These are phyloP conservation scores for Ustilago tritici DNA, from an alignment of 1,284 basidiomycete genomes.

Conservation along the genomic window DNA sequence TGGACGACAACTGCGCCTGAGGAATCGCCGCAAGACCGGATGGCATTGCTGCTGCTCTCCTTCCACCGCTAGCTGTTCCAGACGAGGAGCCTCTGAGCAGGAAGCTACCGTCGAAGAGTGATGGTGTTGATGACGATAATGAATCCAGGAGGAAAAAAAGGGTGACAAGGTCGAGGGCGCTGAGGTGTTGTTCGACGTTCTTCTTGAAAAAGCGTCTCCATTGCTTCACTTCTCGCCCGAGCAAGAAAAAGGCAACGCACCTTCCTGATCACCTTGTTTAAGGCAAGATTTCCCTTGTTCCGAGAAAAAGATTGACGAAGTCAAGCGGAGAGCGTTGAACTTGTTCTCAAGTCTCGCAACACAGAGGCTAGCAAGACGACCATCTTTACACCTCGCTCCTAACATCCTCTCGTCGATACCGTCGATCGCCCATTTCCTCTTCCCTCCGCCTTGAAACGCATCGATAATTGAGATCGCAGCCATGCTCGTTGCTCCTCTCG, in stretches of 20 bases:
- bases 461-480: not conserved
- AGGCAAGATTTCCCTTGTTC: conserved; percentile 20
- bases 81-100: not conserved
- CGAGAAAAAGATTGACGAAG: conserved; percentile 31
- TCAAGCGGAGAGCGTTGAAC: not conserved
- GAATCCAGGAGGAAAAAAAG: not conserved
- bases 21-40: conserved; percentile 37
- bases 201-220: not conserved
- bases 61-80: not conserved
- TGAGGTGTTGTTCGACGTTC: conserved; percentile 16
- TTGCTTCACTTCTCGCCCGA: conserved; percentile 28
- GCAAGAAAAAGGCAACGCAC: not conserved
- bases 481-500: conserved; percentile 37
- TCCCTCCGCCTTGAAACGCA: not conserved
- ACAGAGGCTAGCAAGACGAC: not conserved
- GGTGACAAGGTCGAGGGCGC: not conserved
- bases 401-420: not conserved
- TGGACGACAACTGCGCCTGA: conserved; percentile 48
- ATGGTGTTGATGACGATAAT: not conserved
- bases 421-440: not conserved
- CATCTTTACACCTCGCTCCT: not conserved
- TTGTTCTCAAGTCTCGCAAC: conserved; percentile 10
- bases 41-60: conserved; percentile 21
- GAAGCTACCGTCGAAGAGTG: not conserved
- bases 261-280: conserved; percentile 14